A percentile compares a stretch with the other conserved stretches of the same genome.
These are phyloP conservation scores for Penicillium sp. DNA, from an alignment of 2,329 filamentous ascomycete genomes.

Conservation along the genomic window DNA sequence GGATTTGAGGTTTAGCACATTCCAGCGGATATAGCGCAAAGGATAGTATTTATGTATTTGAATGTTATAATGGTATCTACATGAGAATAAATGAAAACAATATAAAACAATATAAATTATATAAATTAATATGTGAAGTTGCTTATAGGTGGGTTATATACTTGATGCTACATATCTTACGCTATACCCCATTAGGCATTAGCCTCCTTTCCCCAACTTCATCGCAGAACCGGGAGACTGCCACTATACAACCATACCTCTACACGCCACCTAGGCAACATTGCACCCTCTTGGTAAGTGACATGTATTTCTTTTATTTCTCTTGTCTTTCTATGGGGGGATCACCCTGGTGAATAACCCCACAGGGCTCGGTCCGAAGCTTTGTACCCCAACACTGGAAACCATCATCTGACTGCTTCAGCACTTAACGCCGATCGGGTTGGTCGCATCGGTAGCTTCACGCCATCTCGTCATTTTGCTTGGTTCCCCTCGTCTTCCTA, in stretches of 20 bases:
- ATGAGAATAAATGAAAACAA: no score
- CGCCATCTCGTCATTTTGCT: conserved; percentile 25
- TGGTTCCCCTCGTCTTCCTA: conserved; percentile 6
- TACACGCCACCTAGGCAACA: background rate
- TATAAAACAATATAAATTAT: background rate
- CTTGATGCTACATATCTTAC: background rate
- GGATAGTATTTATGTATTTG: no score
- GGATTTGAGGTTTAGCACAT: conserved; percentile 3
- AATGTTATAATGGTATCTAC: no score
- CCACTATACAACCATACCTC: background rate
- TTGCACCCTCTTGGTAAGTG: background rate
- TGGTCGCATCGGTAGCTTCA: conserved; percentile 26
- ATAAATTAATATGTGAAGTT: background rate
- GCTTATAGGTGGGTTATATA: background rate
- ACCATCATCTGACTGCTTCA: conserved; percentile 24
- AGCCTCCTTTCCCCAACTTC: conserved; percentile 11
- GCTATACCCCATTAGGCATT: conserved; percentile 1
- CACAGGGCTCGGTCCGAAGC: conserved; percentile 9
- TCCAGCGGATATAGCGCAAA: conserved; percentile 14
- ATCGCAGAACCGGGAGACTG: background rate
- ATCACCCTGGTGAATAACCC: background rate
- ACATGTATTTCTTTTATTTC: background rate
- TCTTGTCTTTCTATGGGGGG: background rate
- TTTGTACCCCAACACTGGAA: conserved; percentile 1
- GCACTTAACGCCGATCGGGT: conserved; percentile 20